Base-by-base conservation (phyloP, 2,329 filamentous ascomycete genomes). In the Alternaria atra region DNA sequence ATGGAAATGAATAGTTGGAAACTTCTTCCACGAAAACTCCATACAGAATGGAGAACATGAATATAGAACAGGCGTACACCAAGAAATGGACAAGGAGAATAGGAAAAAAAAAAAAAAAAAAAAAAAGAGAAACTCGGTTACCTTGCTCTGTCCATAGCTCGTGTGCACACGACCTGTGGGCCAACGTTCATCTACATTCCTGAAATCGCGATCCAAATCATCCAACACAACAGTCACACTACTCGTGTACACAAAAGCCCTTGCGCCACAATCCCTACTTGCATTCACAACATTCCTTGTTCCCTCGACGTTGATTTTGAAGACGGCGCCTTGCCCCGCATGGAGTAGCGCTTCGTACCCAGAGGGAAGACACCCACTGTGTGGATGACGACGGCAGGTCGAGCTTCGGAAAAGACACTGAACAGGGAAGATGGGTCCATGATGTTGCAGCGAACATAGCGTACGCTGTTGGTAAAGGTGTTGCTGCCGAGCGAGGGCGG, bases 71-170 rank as follows among this genome's bases (percentile, higher is more conserved):
- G 17, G 17, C 29, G 23, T 30, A 7, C n/a, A 9, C n/a, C 35
- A 40, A 23, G 2, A n/a, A 23, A 8, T 3, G n/a, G 10, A 12
- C 20, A 42, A 42, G 20, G 29, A 40, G 39, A 39, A 42, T 25
- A 9, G 8, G 13, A 29, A 15, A 32, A 15, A 44, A 60, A 32
- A 52, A 20, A 44, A 52, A 44, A 12, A 17, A 29, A 12, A 17
- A 29, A 15, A 32, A 15, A 44, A 60, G 37, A 52, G 25, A 44
- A 52, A 44, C 29, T 13, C 30, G 51, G 73, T 58, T 67, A 91
- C 91, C 87, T 97, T 98, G 13, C 93, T 96, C 80, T 94, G 90
- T 30, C 93, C 93, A 80, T 98, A 98, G 80, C 94, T 90, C 68
- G 88, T 80, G 61, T 86, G 85, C 32, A 91, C 91, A 47, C 88